Percentiles rank a stretch among this genome's conserved stretches.
These are phyloP conservation scores for Physocladia obscura DNA, from an alignment of 192 early-diverging fungal species.

Conservation along the genomic window DNA sequence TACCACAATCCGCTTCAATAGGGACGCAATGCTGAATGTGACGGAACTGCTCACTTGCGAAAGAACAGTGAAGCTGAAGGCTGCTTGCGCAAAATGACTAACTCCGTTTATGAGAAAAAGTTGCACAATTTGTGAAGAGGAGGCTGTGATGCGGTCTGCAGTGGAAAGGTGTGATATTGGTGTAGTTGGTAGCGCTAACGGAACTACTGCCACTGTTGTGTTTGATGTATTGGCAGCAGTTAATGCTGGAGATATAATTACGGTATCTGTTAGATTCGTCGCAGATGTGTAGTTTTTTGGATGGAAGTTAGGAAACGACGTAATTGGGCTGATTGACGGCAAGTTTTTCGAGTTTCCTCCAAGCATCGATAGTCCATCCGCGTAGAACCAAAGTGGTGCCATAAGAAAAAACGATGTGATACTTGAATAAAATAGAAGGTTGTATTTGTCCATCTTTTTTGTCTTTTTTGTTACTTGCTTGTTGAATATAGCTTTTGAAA, in stretches of 20 bases:
- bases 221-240: too few species aligned
- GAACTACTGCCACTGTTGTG: neutral
- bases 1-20: conserved; percentile 89
- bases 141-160: conserved; percentile 10
- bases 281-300: conserved; percentile 7
- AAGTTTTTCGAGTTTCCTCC: neutral
- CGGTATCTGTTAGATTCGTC: conserved; percentile 16
- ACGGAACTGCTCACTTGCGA: conserved; percentile 71
- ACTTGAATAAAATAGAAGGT: conserved; percentile 81
- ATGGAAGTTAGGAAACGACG: neutral
- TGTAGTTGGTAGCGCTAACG: too few species aligned
- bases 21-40: conserved; percentile 81
- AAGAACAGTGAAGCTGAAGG: conserved; percentile 78
- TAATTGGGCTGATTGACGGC: conserved; percentile 10
- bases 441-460: conserved; percentile 82
- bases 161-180: too few species aligned
- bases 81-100: conserved; percentile 78
- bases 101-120: conserved; percentile 76
- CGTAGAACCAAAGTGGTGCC: conserved; percentile 76
- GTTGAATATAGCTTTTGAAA: conserved; percentile 76
- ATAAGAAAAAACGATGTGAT: conserved; percentile 71
- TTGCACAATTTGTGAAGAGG: conserved; percentile 33
- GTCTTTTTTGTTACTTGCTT: conserved; percentile 22
- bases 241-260: neutral
- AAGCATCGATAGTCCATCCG: conserved; percentile 56